Percentiles rank a stretch among this genome's conserved stretches.
These are phyloP conservation scores for Lichenothelia convexa DNA, from an alignment of 495 filamentous ascomycete genomes.

Conservation along the genomic window DNA sequence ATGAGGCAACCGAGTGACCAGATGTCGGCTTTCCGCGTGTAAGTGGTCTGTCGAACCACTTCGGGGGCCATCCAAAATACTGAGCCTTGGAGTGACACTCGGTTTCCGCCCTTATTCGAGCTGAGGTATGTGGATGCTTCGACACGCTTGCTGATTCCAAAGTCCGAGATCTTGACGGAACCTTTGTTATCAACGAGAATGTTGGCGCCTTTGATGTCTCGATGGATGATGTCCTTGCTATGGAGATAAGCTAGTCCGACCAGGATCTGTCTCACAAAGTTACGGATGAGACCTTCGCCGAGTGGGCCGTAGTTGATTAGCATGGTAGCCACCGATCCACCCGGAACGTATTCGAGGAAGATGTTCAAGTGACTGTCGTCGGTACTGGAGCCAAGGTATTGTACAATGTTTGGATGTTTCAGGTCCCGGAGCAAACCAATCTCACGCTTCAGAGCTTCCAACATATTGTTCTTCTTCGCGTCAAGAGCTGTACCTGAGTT, in stretches of 20 bases:
- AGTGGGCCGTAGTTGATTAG: constrained; percentile 94
- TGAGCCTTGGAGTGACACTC: constrained; percentile 86
- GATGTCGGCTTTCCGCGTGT: constrained; percentile 98
- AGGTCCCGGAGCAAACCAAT: constrained; percentile 88
- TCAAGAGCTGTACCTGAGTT: constrained; percentile 64
- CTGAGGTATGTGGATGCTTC: constrained; percentile 50
- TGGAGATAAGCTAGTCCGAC: constrained; percentile 90
- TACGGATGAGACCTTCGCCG: constrained; percentile 81
- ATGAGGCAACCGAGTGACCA: constrained; percentile 95
- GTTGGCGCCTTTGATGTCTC: constrained; percentile 97
- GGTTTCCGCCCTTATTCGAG: constrained; percentile 48
- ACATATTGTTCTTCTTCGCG: constrained; percentile 89
- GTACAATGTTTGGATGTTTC: constrained; percentile 93
- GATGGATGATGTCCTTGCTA: constrained; percentile 88
- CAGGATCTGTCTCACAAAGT: constrained; percentile 93
- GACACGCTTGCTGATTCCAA: constrained; percentile 95
- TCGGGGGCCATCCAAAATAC: constrained; percentile 99
- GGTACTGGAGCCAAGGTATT: constrained; percentile 85
- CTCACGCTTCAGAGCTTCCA: constrained; percentile 88
- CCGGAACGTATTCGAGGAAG: constrained; percentile 98
- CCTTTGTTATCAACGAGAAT: constrained; percentile 98
- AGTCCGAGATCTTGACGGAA: constrained; percentile 98
- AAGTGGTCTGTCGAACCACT: constrained; percentile 91
- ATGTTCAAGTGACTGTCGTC: constrained; percentile 92
- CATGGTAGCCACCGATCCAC: constrained; percentile 94